Percentiles rank a stretch among this genome's conserved stretches.
phyloP scores from a whole-genome alignment of 2,329 filamentous ascomycete species.

The Colletotrichum phormii region DNA sequence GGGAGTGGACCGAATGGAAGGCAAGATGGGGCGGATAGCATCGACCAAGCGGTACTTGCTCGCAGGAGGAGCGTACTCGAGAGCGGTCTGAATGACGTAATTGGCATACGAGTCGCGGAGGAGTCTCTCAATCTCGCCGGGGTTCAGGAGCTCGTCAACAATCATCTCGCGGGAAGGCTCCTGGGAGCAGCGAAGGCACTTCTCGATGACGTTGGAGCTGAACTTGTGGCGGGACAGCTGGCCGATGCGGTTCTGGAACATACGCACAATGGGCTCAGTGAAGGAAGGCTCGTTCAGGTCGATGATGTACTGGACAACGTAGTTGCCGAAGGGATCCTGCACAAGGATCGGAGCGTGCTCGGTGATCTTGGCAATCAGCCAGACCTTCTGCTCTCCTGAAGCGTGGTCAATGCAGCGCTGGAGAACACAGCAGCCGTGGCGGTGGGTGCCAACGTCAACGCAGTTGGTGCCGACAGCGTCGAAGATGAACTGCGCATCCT shows the following conservation, averaged over 20 bases:
- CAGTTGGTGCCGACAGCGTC: slow-evolving; percentile 90
- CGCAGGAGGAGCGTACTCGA: slow-evolving; percentile 82
- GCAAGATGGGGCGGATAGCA: slow-evolving; percentile 84
- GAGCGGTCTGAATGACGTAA: slow-evolving; percentile 96
- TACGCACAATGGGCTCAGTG: slow-evolving; percentile 87
- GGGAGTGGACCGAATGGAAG: slow-evolving; percentile 87
- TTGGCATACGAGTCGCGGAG: slow-evolving; percentile 95
- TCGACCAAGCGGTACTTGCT: slow-evolving; percentile 84
- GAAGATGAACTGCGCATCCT: slow-evolving; percentile 96
- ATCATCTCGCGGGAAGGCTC: slow-evolving; percentile 81
- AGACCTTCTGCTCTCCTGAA: slow-evolving; percentile 86
- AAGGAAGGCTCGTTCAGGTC: slow-evolving; percentile 90
- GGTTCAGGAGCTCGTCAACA: slow-evolving; percentile 81
- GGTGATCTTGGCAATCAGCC: slow-evolving; percentile 89
- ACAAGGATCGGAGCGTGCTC: slow-evolving; percentile 88
- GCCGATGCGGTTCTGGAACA: slow-evolving; percentile 80
- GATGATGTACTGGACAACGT: slow-evolving; percentile 98
- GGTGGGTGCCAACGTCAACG: slow-evolving; percentile 92
- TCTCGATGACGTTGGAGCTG: slow-evolving; percentile 99
- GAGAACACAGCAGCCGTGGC: slow-evolving; percentile 96
- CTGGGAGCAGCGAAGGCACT: slow-evolving; percentile 88
- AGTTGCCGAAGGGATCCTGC: slow-evolving; percentile 98
- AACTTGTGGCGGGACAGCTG: slow-evolving; percentile 94
- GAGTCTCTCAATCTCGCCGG: slow-evolving; percentile 85
- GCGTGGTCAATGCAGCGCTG: slow-evolving; percentile 99